Percentiles rank a stretch among this genome's conserved stretches.
These are phyloP conservation scores for Hortaea werneckii DNA, from an alignment of 2,329 filamentous ascomycete species.

Conservation along the genomic window DNA sequence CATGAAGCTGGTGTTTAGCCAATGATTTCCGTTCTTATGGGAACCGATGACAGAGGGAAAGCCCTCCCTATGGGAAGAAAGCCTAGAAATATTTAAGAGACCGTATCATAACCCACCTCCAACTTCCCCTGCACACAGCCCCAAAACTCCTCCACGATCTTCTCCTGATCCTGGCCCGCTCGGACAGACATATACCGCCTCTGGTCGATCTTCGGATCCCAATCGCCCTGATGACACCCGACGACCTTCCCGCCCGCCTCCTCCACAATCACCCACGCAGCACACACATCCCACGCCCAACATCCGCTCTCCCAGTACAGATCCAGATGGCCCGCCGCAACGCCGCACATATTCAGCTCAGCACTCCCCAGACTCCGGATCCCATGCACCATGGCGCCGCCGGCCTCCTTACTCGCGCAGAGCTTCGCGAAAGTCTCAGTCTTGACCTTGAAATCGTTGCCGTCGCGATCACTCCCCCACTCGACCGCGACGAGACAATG, in stretches of 20 bases:
- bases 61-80: no score
- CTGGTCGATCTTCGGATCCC: constrained; percentile 49
- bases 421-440: constrained; percentile 51
- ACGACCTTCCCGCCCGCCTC: constrained; percentile 67
- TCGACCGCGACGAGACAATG: constrained; percentile 59
- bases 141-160: constrained; percentile 42
- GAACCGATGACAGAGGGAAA: no score
- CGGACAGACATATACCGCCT: constrained; percentile 45
- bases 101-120: constrained; percentile 29
- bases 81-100: not conserved
- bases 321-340: constrained; percentile 62
- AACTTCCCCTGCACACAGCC: constrained; percentile 34
- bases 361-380: constrained; percentile 62
- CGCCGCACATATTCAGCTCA: constrained; percentile 63
- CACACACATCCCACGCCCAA: constrained; percentile 79
- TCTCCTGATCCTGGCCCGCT: constrained; percentile 34
- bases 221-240: constrained; percentile 62
- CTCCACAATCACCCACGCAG: constrained; percentile 64
- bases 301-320: constrained; percentile 75
- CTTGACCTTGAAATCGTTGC: constrained; percentile 62
- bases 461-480: constrained; percentile 58
- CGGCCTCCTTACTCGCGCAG: constrained; percentile 28
- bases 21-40: no score
- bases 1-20: no score
- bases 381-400: constrained; percentile 66